Base-by-base conservation (phyloP, 768 basidiomycete genomes). In the Xanthoconium stramineum region DNA sequence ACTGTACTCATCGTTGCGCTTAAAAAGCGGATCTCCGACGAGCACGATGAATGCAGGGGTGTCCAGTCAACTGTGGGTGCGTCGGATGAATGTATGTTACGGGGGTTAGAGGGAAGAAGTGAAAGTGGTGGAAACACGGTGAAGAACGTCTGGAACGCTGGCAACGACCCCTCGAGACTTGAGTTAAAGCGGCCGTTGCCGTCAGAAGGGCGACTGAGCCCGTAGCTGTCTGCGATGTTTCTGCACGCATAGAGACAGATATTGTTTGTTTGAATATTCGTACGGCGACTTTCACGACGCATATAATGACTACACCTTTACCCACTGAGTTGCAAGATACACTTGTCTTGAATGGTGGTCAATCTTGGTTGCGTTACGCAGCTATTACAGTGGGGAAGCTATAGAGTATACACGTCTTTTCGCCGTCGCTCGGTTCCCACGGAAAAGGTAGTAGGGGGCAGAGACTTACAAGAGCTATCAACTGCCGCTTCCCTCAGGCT, bases 401-500 rank as follows among this genome's bases (percentile, higher is more conserved):
- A 28, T 35, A 43, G 33, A 35, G 29, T 47, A 39, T 48, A 47
- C 44, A 51, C 28, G 2, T 8, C 47, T 50, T 59, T n/a, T 24
- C 14, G 20, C 37, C n/a, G 37, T n/a, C 24, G 12, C 24, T 60
- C 20, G 54, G 43, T n/a, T 33, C 33, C 40, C 38, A 45, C 32
- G 5, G 3, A 28, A 10, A 46, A 45, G 14, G 24, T 32, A 47
- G 17, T 33, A 15, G 9, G 10, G 30, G 17, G 9, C 4, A 33
- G 19, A 51, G n/a, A 50, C 58, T 11, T 4, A 52, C 47, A 35
- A 37, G 20, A 52, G 35, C 37, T 51, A 56, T 46, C 42, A 24
- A 62, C 15, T 11, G 11, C n/a, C 14, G 14, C 29, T 12, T 13
- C 33, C 11, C 33, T 6, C 11, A 43, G n/a, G 19, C 11, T 5